Evolutionary conservation across 2,329 filamentous ascomycete species (phyloP).

Genomic region (Fusarium nisikadoi): DNA sequence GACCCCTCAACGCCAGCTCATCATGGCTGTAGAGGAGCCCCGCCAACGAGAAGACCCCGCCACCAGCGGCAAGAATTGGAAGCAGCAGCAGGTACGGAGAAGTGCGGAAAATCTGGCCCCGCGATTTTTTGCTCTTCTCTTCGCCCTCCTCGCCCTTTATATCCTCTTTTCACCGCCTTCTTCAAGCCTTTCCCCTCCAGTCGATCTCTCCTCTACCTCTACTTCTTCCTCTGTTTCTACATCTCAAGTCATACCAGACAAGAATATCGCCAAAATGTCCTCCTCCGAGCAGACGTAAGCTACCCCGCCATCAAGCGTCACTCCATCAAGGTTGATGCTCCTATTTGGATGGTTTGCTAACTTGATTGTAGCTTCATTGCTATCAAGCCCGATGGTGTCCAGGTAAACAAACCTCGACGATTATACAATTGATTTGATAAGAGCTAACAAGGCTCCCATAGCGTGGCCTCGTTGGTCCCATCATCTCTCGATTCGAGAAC

Average conservation of each 20-base stretch:
- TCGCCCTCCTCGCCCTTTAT: constrained; percentile 51
- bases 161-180: constrained; percentile 50
- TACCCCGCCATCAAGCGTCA: constrained; percentile 48
- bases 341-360: constrained; percentile 40
- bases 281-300: constrained; percentile 85
- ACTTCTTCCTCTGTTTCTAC: constrained; percentile 43
- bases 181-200: constrained; percentile 45
- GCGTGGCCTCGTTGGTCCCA: constrained; percentile 97
- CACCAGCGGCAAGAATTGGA: constrained; percentile 39
- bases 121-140: constrained; percentile 55
- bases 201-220: constrained; percentile 43
- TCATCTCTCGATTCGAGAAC: constrained; percentile 98
- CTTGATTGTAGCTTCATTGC: constrained; percentile 87
- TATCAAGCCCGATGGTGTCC: constrained; percentile 99
- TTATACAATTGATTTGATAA: not conserved
- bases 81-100: constrained; percentile 43
- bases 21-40: constrained; percentile 48
- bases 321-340: constrained; percentile 24
- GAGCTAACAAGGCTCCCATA: constrained; percentile 54
- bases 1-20: constrained; percentile 43
- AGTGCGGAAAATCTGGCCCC: constrained; percentile 56
- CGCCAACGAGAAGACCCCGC: constrained; percentile 51
- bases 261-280: constrained; percentile 68
- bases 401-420: constrained; percentile 68
- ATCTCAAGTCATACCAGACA: constrained; percentile 43